A percentile compares a stretch with the other conserved stretches of the same genome.
phyloP scores from a whole-genome alignment of 2,329 filamentous ascomycete genomes.

The Penicillium sumatraense region DNA sequence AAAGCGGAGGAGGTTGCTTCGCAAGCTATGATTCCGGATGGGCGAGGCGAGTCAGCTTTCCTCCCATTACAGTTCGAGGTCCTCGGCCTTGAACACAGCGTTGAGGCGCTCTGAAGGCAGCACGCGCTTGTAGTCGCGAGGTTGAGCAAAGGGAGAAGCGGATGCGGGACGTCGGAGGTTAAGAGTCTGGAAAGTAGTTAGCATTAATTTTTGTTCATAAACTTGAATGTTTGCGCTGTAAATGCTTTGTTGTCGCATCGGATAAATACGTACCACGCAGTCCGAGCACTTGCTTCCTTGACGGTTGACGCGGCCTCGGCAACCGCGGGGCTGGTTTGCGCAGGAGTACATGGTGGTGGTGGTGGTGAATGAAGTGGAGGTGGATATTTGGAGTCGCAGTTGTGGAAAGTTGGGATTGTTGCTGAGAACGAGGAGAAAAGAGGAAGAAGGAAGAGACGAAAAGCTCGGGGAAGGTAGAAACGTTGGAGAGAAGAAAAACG shows the following conservation, averaged over 20 bases:
- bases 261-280: slow-evolving; percentile 46
- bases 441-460: slow-evolving; percentile 1
- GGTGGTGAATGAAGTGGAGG: slow-evolving; percentile 1
- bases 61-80: slow-evolving; percentile 22
- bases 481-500: background rate
- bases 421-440: background rate
- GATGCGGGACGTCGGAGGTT: slow-evolving; percentile 45
- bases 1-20: background rate
- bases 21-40: background rate
- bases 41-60: background rate
- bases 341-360: slow-evolving; percentile 50
- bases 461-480: slow-evolving; percentile 6
- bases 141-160: slow-evolving; percentile 46
- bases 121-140: slow-evolving; percentile 41
- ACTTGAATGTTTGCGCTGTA: background rate
- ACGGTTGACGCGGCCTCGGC: slow-evolving; percentile 51
- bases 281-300: slow-evolving; percentile 49
- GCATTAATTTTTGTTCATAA: slow-evolving; percentile 12
- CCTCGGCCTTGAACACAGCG: slow-evolving; percentile 26
- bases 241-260: background rate
- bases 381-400: background rate
- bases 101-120: slow-evolving; percentile 39
- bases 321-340: slow-evolving; percentile 53
- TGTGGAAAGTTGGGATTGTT: background rate
- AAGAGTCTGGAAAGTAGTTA: slow-evolving; percentile 34